Base-by-base conservation (phyloP, 1,284 basidiomycete species). In the Boletellus deceptivus region DNA sequence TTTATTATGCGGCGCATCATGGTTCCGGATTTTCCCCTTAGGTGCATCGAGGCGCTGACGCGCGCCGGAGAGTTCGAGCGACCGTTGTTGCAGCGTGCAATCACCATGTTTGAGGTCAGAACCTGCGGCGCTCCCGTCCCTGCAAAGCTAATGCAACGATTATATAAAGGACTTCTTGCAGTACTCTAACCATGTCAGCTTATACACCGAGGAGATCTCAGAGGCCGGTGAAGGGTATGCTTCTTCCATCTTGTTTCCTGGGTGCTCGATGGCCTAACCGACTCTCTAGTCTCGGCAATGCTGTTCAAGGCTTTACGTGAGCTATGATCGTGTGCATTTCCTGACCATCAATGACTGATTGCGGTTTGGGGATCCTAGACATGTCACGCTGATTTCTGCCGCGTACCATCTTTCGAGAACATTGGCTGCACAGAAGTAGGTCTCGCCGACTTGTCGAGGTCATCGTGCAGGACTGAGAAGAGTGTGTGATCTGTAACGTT, bases 41-140 rank as follows among this genome's bases (percentile, higher is more conserved):
- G 91, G 91, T 87, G 88, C 55, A 76, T 95, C 45, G 93, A 96
- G 63, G 92, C 92, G 0, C 72, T 95, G 52, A 91, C 91, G 0
- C 78, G 93, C 3, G 93, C 89, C 0, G 92, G 92, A 1, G 80
- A 87, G 52, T 90, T 82, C 59, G 84, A 95, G 59, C 73, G 72
- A 49, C 60, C 74, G 17, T 77, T 93, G 60, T 72, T 95, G 17
- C 71, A 72, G n/a, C 79, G 78, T 50, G 86, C 91, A 0, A 75
- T 90, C 8, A 68, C 77, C 16, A 92, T 93, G 86, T 91, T 93
- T 56, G 91, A 93, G 75, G 90, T 88, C 53, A 41, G 78, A 63
- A 18, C 18, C 41, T 35, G 53, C 29, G 10, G 4, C 10, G 2
- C 4, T 33, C 31, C n/a, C 31, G 4, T 25, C 20, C 6, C 20